phyloP scores from a whole-genome alignment of 495 filamentous ascomycete genomes.

The Penicillium crystallinum region DNA sequence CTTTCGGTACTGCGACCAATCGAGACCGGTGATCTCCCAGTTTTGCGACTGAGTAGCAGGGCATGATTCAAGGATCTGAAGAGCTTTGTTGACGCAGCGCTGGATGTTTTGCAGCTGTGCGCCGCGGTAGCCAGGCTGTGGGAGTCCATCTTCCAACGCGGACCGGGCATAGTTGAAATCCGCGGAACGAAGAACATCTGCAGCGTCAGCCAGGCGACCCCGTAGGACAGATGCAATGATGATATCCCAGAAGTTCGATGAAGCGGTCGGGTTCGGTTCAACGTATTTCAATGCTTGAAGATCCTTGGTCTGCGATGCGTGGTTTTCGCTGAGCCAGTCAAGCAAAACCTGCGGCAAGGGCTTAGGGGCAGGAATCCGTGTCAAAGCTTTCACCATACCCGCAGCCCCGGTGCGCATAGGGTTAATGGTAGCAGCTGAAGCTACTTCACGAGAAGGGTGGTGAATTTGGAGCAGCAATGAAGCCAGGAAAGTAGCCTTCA shows the following conservation, averaged over 20 bases:
- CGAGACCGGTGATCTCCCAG: conserved; percentile 70
- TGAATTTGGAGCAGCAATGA: conserved; percentile 68
- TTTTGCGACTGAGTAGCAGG: conserved; percentile 56
- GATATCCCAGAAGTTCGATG: conserved; percentile 74
- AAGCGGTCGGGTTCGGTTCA: conserved; percentile 65
- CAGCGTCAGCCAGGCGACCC: conserved; percentile 60
- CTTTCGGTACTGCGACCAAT: conserved; percentile 75
- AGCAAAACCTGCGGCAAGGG: conserved; percentile 70
- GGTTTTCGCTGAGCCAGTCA: conserved; percentile 69
- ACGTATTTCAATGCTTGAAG: conserved; percentile 54
- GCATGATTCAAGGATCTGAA: conserved; percentile 62
- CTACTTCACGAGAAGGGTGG: conserved; percentile 50
- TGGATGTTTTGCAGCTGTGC: conserved; percentile 67
- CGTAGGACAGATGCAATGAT: conserved; percentile 63
- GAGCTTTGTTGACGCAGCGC: conserved; percentile 58
- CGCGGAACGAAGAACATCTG: conserved; percentile 59
- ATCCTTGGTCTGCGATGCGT: conserved; percentile 57
- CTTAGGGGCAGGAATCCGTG: conserved; percentile 34
- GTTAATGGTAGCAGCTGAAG: conserved; percentile 25
- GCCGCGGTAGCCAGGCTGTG: conserved; percentile 62
- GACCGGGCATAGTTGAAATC: conserved; percentile 68
- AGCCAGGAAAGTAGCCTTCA: conserved; percentile 69
- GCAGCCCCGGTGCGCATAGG: conserved; percentile 20
- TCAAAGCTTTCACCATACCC: conserved; percentile 27
- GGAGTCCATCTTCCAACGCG: conserved; percentile 51